A percentile compares a stretch with the other conserved stretches of the same genome.
phyloP scores from a whole-genome alignment of 495 filamentous ascomycete species.

The Peziza echinospora region DNA sequence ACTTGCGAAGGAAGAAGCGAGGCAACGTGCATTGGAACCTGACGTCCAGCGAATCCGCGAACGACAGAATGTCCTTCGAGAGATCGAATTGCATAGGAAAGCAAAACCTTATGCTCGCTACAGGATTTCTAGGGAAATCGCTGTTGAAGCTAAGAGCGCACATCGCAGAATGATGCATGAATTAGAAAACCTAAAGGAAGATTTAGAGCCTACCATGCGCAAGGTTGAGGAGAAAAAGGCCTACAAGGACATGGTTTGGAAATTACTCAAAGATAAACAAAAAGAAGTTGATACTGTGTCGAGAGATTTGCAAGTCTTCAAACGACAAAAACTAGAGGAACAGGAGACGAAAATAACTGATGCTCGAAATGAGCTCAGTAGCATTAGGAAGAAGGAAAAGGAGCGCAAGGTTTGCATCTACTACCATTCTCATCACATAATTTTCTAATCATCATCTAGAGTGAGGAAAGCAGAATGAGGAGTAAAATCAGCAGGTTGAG shows the following conservation, averaged over 20 bases:
- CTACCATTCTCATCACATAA: too few species aligned
- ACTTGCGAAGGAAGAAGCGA: constrained; percentile 41
- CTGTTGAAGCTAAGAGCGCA: constrained; percentile 23
- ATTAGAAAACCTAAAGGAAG: constrained; percentile 33
- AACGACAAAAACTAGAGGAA: constrained; percentile 23
- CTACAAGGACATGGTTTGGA: constrained; percentile 33
- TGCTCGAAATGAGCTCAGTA: constrained; percentile 11
- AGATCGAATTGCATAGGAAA: constrained; percentile 42
- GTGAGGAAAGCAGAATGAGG: neutral
- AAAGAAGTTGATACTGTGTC: constrained; percentile 36
- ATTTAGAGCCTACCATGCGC: constrained; percentile 43
- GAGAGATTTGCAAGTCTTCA: constrained; percentile 21
- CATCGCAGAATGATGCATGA: constrained; percentile 30
- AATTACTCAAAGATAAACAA: constrained; percentile 32
- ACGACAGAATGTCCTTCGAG: constrained; percentile 41
- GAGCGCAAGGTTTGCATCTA: constrained; percentile 20
- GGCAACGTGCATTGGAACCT: constrained; percentile 55
- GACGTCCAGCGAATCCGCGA: constrained; percentile 71
- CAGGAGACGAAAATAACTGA: constrained; percentile 1
- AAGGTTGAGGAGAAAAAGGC: constrained; percentile 42
- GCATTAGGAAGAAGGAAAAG: constrained; percentile 24
- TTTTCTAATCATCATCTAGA: too few species aligned
- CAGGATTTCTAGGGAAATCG: constrained; percentile 18
- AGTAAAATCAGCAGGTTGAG: constrained; percentile 6
- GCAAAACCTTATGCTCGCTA: constrained; percentile 46